Percentiles rank a stretch among this genome's conserved stretches.
Conservation (phyloP, 495 filamentous ascomycete genomes). For the Talaromyces thailandensis region DNA sequence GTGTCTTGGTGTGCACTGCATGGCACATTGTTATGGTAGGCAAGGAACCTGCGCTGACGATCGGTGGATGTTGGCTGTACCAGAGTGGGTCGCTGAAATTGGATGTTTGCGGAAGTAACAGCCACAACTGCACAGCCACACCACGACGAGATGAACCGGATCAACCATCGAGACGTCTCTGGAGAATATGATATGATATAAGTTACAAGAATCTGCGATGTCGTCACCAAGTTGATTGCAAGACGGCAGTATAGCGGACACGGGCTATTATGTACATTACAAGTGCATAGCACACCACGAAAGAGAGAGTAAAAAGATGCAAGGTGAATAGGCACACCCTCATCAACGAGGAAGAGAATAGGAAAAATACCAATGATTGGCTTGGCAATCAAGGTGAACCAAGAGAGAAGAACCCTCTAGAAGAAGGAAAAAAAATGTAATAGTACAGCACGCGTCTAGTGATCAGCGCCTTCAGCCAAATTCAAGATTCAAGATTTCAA, state of each 20-base stretch:
- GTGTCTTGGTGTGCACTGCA: neutral
- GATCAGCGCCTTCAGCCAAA: slow-evolving; percentile 8
- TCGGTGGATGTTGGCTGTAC: neutral
- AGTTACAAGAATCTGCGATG: neutral
- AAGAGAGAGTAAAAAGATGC: slow-evolving; percentile 17
- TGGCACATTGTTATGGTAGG: neutral
- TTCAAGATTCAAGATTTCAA: slow-evolving; percentile 1
- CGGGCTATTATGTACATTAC: slow-evolving; percentile 16
- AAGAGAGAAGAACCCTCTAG: neutral
- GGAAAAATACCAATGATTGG: neutral
- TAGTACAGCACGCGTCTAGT: neutral
- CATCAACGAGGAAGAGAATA: neutral
- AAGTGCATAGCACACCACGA: slow-evolving; percentile 19
- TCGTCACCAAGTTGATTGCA: neutral
- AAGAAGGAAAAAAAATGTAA: neutral
- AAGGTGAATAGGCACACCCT: neutral
- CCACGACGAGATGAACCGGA: neutral
- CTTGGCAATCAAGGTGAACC: neutral
- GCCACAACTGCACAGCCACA: neutral
- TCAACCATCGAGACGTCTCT: neutral
- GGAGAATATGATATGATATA: neutral
- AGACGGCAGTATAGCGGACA: neutral
- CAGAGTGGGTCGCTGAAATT: neutral
- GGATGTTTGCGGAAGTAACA: neutral
- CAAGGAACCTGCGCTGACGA: neutral